Percentiles rank a stretch among this genome's conserved stretches.
Evolutionary conservation across 2,329 filamentous ascomycete species (phyloP).

Genomic region (Rasamsonia emersonii): DNA sequence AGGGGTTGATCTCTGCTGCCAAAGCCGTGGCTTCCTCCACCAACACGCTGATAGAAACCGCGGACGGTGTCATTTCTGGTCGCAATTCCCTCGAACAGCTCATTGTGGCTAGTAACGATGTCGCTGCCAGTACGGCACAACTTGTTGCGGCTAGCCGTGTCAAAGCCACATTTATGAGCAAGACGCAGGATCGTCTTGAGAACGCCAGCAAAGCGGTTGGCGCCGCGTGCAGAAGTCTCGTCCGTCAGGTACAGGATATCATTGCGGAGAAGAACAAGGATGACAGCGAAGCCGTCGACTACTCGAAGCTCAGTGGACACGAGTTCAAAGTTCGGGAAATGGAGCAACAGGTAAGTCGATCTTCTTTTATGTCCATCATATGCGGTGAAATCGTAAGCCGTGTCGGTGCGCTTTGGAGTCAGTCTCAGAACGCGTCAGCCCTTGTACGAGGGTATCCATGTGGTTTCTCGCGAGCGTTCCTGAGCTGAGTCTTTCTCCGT

Average conservation of each 20-base stretch:
- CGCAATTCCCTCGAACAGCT: slow-evolving; percentile 94
- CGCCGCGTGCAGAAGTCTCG: slow-evolving; percentile 73
- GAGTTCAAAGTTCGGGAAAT: slow-evolving; percentile 99
- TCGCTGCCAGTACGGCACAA: slow-evolving; percentile 91
- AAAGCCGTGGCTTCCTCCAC: slow-evolving; percentile 93
- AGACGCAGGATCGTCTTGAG: slow-evolving; percentile 87
- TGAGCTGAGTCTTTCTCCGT: slow-evolving; percentile 1
- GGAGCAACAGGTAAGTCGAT: slow-evolving; percentile 83
- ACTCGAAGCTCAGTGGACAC: slow-evolving; percentile 76
- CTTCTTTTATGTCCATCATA: slow-evolving; percentile 5
- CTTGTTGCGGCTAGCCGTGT: slow-evolving; percentile 91
- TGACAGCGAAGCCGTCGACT: slow-evolving; percentile 74
- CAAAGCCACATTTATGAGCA: slow-evolving; percentile 97
- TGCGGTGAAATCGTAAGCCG: no score
- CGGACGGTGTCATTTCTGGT: slow-evolving; percentile 85
- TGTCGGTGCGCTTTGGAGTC: no score
- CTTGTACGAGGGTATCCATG: no score
- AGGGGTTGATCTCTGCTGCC: slow-evolving; percentile 91
- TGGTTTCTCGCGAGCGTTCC: no score
- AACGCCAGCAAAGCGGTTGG: slow-evolving; percentile 88
- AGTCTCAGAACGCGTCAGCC: no score
- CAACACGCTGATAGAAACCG: slow-evolving; percentile 94
- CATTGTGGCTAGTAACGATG: slow-evolving; percentile 95
- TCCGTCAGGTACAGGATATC: slow-evolving; percentile 88
- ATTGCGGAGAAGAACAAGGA: slow-evolving; percentile 79